Evolutionary conservation across 1,284 basidiomycete genomes (phyloP), one percentile per base, ranked within the genome.

Genomic region (Afroboletus lepidellus): DNA sequence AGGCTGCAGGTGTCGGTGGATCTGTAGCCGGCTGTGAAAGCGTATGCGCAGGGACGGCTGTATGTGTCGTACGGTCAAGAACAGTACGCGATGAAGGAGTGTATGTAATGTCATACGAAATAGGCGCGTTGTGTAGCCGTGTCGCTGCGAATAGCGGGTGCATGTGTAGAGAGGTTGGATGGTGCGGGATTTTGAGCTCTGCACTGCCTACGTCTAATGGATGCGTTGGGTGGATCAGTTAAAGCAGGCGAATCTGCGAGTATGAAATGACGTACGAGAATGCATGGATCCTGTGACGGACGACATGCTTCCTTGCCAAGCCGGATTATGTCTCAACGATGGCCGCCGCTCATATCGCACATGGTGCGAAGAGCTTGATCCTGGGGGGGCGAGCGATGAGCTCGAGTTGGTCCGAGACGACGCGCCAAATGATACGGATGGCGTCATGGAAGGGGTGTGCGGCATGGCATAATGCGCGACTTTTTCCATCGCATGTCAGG

Each of bases 21-120:
- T 84, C 80, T 3, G 84, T 86, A 33, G 84, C 83, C 16, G 84
- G 81, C 61, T 85, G 80, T 2, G 76, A 66, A 42, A 87, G 77
- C 0, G 78, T 82, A 53, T 77, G 76, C 4, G 75, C 60, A n/a
- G 84, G 79, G 24, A 86, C 77, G 5, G 83, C 71, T 3, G 72
- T 70, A 56, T 75, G 77, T 2, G 80, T 79, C 20, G 74, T 77
- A 9, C 76, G 75, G 57, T 85, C 80, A 25, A 84, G 70, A 43
- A 87, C 74, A 16, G 79, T 81, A 39, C 74, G 74, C 15, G 79
- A 74, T 8, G 81, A 81, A 2, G 85, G 85, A 0, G 81, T 74
- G 57, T 74, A 81, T 1, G 71, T 71, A 12, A 84, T 69, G 61
- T 87, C 83, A 68, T 83, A 87, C 30, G 77, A 77, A 53, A 87